Evolutionary conservation across 2,329 filamentous ascomycete species (phyloP), one percentile per base, ranked within the genome.

Genomic region (Aspergillus clavatus): DNA sequence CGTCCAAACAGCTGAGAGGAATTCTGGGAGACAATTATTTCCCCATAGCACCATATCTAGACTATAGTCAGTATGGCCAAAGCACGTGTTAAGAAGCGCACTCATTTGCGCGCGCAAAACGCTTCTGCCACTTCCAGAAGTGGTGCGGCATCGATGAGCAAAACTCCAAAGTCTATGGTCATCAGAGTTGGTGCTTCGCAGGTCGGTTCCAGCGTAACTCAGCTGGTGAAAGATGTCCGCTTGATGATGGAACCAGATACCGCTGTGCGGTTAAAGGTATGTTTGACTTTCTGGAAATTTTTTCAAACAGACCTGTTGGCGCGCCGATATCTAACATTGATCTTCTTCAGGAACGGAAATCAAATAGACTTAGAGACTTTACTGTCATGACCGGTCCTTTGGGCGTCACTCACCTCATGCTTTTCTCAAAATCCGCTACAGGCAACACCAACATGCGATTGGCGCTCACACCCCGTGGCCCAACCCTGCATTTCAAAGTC

Each of bases 191-290:
- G 93, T 59, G 91, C 90, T 58, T 87, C 89, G 60, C 88, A 96
- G 65, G 89, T 98, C 42, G 93, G 93, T 46, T 82, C 88, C 48
- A 95, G 87, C 66, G 80, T 98, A 59, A 91, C 85, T 66, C 90
- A 97, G 71, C 76, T 98, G 57, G 90, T 91, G 18, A 83, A 86
- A 57, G 93, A 98, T 72, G 87, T 97, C 47, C 83, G 93, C 58
- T 78, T 79, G 44, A 91, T 97, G 73, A 95, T 98, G 89, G 89
- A 97, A 70, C 93, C 93, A 1, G 87, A 89, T 43, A 98, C 93
- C 3, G 93, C 93, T 3, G 85, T 84, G 50, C 81, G 91, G 47
- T 69, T 98, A 55, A 95, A 89, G 73, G 77, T 78, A 64, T 27
- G 57, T 18, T 10, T 7, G 23, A 38, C 52, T 12, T 16, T 12